Percentiles rank a stretch among this genome's conserved stretches.
Conservation (phyloP, 495 filamentous ascomycete genomes). For the Cercophora newfieldiana region DNA sequence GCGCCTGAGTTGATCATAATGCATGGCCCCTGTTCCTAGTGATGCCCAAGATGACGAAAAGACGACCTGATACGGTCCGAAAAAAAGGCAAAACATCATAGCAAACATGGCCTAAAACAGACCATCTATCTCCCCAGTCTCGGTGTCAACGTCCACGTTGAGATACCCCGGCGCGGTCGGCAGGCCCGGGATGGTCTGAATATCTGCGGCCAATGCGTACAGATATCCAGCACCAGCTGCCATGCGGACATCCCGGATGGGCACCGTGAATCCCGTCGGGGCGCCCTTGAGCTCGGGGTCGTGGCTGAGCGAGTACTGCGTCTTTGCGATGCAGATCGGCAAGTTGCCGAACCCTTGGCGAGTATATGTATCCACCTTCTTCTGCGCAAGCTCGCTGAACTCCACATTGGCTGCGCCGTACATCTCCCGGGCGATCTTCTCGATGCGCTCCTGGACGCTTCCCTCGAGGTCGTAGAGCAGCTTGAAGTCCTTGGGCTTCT, state of each 20-base stretch:
- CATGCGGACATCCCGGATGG: constrained; percentile 90
- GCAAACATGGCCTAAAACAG: constrained; percentile 67
- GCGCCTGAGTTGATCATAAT: background rate
- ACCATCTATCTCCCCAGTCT: constrained; percentile 94
- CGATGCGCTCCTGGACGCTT: constrained; percentile 84
- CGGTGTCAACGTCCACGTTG: constrained; percentile 90
- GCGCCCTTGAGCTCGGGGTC: constrained; percentile 93
- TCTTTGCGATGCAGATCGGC: constrained; percentile 96
- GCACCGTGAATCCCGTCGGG: constrained; percentile 93
- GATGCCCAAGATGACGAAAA: background rate
- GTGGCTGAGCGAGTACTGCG: constrained; percentile 94
- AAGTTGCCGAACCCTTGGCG: constrained; percentile 89
- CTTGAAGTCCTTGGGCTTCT: constrained; percentile 86
- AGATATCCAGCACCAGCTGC: constrained; percentile 92
- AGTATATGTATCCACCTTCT: constrained; percentile 93
- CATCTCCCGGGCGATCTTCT: constrained; percentile 87
- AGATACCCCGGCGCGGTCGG: constrained; percentile 95
- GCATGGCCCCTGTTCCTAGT: background rate
- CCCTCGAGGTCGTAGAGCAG: constrained; percentile 81
- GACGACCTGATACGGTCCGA: background rate
- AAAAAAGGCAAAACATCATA: background rate
- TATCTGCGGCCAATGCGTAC: constrained; percentile 95
- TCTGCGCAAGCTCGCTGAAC: constrained; percentile 90
- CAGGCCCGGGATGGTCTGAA: constrained; percentile 95
- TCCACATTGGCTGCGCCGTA: constrained; percentile 90